Evolutionary conservation across 148 eudicot species (phyloP).

Genomic region (Rhododendron ovatum): DNA sequence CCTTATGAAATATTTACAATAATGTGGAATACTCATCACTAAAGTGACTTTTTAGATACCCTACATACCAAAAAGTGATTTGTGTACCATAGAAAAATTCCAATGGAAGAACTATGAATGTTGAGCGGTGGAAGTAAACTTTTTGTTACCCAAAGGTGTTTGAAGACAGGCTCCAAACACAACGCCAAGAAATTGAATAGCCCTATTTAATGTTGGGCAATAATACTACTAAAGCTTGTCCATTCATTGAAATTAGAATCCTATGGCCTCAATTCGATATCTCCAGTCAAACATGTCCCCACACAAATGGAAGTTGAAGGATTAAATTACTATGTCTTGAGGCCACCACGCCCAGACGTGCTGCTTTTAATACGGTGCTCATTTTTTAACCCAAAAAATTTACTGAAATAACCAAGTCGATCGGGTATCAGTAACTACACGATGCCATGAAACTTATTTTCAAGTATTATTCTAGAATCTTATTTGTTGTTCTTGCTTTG

Average conservation of each 20-base stretch:
- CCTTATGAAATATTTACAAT: too few species aligned
- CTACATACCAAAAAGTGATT: too few species aligned
- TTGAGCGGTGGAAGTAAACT: too few species aligned
- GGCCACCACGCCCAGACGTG: neutral
- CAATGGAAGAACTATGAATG: too few species aligned
- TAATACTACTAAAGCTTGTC: neutral
- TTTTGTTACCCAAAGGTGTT: too few species aligned
- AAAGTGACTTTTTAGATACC: too few species aligned
- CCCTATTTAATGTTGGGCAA: neutral
- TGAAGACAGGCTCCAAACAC: neutral
- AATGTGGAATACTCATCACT: too few species aligned
- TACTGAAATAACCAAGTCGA: neutral
- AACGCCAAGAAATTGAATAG: neutral
- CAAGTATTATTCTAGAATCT: neutral
- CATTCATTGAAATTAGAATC: neutral
- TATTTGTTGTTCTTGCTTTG: neutral
- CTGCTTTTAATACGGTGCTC: neutral
- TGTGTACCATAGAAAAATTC: too few species aligned
- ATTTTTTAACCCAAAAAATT: neutral
- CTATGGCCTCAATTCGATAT: neutral
- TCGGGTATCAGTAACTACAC: neutral
- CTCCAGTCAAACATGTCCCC: neutral
- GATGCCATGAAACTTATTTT: too few species aligned
- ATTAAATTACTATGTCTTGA: neutral
- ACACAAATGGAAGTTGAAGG: neutral